Evolutionary conservation across 1,139 yeast genomes (phyloP), one percentile per base, ranked within the genome.

Genomic region (Kodamaea arcana): DNA sequence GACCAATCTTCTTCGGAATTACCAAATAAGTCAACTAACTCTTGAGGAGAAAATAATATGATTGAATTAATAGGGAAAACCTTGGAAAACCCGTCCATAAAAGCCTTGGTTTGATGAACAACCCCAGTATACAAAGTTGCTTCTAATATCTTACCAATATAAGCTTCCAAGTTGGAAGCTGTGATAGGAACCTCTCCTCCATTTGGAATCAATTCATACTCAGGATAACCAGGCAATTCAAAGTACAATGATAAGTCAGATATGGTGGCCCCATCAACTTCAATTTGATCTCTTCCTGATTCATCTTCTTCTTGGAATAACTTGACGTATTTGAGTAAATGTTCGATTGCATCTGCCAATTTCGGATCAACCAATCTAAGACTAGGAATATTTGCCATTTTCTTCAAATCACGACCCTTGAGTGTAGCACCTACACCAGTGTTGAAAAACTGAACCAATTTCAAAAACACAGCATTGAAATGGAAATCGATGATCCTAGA

Each of bases 1-100:
- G 92, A 76, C 97, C 98, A 92, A 51, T 92, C 97, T 51, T 88
- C 97, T 34, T 80, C 80, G 2, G 78, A 77, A 41, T 76, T 79
- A 5, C 72, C 72, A 48, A 86, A 79, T 34, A 92, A 55, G 29
- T 73, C 74, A 2, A 75, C 78, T 30, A 88, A 65, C 52, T 92
- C 98, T 15, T 66, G 72, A 0, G 95, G 78, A 1, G 86, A 72
- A 46, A 92, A 83, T 2, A 88, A 74, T 11, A 75, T 58, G 50
- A 92, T 64, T 0, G 95, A 82, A 13, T 72, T 66, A 42, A 82
- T 80, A 0, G 97, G 95, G 58, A 92, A 84, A 1, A 88, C 94
- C 39, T 75, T 74, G 0, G 94, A 78, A 50, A 92, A 90, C 0
- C 98, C 98, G 12, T 73, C 73, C 52, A 78, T 73, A 57, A 92